Evolutionary conservation across 805 yeast genomes (phyloP), one percentile per base, ranked within the genome.

Genomic region (Saccharomycopsis olivae): DNA sequence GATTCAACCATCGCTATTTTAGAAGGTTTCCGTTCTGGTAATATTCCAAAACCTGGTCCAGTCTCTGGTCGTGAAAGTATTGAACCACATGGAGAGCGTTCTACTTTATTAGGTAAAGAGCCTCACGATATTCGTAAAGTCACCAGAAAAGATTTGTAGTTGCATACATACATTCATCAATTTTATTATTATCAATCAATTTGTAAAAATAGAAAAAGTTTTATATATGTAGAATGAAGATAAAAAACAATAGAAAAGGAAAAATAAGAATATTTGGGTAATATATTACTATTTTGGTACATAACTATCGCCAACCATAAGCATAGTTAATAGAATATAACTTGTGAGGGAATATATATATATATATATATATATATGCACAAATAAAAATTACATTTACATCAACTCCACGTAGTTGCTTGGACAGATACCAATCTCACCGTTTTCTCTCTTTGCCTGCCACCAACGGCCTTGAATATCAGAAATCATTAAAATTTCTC

Each of bases 401-500:
- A 80, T 62, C 46, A 87, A 65, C 59, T 84, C 84, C 35, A 89
- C 88, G 55, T 89, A 89, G 60, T 89, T 92, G 52, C 94, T 80
- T 37, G 98, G 97, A 59, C 95, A 87, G 53, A 89, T 89, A 50
- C 97, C 98, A 33, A 86, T 82, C 57, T 87, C 92, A 25, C 98
- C 98, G 50, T 75, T 81, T 6, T 80, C 69, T 54, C 88, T 74
- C 58, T 82, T 75, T 30, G 95, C 96, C 62, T 87, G 95, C 97
- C 97, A 89, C 98, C 98, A 89, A 62, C 94, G 78, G 34, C 96
- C 96, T 49, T 83, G 83, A 42, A 86, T 85, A 54, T 89, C 96
- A 50, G 85, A 85, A 25, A 89, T 94, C 53, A 79, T 86, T 58
- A 89, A 69, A n/a, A 86, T 64, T 59, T 89, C 97, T 41, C 92